Evolutionary conservation across 1,139 yeast species (phyloP).

Genomic region (Torulaspora pretoriensis): DNA sequence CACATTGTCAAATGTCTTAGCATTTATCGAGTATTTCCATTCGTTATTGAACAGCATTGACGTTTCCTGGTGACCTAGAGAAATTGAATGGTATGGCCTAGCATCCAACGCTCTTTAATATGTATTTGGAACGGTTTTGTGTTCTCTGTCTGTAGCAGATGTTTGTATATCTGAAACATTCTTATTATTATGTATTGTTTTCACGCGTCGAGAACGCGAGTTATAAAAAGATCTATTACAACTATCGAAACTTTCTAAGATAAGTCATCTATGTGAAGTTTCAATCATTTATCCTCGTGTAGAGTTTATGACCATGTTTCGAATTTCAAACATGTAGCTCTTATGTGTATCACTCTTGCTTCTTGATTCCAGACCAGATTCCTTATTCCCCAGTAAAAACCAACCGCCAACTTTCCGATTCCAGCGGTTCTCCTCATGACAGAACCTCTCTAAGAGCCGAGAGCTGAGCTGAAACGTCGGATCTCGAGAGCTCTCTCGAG

Average conservation of each 20-base stretch:
- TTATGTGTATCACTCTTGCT: slow-evolving; percentile 16
- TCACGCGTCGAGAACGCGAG: slow-evolving; percentile 4
- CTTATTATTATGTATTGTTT: not conserved
- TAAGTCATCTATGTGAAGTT: not conserved
- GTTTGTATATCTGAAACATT: slow-evolving; percentile 3
- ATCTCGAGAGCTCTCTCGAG: slow-evolving; percentile 11
- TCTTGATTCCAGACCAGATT: slow-evolving; percentile 11
- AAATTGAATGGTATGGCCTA: not conserved
- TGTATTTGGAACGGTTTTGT: not conserved
- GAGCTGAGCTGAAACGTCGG: slow-evolving; percentile 28
- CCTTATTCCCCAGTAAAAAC: slow-evolving; percentile 27
- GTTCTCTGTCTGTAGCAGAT: not conserved
- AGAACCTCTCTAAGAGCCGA: slow-evolving; percentile 29
- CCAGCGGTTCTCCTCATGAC: slow-evolving; percentile 37
- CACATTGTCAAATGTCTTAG: slow-evolving; percentile 37
- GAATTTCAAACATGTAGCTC: slow-evolving; percentile 34
- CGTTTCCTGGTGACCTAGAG: not conserved
- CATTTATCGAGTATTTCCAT: slow-evolving; percentile 28
- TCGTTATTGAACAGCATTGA: slow-evolving; percentile 24
- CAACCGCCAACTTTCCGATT: slow-evolving; percentile 32
- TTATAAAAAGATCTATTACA: not conserved
- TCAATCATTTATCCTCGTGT: slow-evolving; percentile 18
- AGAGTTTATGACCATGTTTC: slow-evolving; percentile 37
- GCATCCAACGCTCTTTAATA: not conserved
- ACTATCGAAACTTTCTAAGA: not conserved